phyloP scores from a whole-genome alignment of 257 asterid species.

The Striga asiatica region DNA sequence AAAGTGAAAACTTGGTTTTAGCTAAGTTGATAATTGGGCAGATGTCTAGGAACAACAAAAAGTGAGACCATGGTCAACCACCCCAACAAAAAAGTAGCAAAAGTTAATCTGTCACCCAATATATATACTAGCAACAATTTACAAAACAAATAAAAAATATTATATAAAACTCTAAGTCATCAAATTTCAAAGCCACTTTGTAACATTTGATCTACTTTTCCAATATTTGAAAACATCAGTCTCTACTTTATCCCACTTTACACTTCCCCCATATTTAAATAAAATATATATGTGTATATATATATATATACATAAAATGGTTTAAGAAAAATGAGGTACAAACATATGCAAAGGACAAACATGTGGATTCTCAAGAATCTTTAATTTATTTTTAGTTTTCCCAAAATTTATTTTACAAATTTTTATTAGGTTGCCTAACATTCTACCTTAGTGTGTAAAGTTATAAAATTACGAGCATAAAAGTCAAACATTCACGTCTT shows the following conservation, averaged over 20 bases:
- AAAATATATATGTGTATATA: too few relatives aligned
- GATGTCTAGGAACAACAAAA: not conserved
- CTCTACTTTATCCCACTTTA: not conserved
- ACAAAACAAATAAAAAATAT: too few relatives aligned
- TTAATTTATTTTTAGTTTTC: conserved; percentile 10
- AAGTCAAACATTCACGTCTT: conserved; percentile 19
- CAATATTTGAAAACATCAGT: conserved; percentile 7
- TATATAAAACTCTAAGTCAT: too few relatives aligned
- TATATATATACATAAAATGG: not conserved
- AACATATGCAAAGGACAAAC: conserved; percentile 23
- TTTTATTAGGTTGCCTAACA: conserved; percentile 16
- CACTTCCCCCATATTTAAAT: too few relatives aligned
- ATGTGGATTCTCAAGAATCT: conserved; percentile 23
- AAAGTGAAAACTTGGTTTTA: not conserved
- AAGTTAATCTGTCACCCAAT: too few relatives aligned
- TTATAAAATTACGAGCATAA: not conserved
- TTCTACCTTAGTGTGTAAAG: conserved; percentile 24
- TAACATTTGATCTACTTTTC: not conserved
- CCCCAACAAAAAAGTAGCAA: not conserved
- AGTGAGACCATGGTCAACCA: not conserved
- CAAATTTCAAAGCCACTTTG: not conserved
- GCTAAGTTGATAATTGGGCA: not conserved
- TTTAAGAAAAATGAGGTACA: conserved; percentile 16
- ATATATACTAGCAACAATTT: too few relatives aligned
- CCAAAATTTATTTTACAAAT: not conserved